Percentiles rank a stretch among this genome's conserved stretches.
phyloP scores from a whole-genome alignment of 768 basidiomycete species.

The Lactarius psammicola region DNA sequence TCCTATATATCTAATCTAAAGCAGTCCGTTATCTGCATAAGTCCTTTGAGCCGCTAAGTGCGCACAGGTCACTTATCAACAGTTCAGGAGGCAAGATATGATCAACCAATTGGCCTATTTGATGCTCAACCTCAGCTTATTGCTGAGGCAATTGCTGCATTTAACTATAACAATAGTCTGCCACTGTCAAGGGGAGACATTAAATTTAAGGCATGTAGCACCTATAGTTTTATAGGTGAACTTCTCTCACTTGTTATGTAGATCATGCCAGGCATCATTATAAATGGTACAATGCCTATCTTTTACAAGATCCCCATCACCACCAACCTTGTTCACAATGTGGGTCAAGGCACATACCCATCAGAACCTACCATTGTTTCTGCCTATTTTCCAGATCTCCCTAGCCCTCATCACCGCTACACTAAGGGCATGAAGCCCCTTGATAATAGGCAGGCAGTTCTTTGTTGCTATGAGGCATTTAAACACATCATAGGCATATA shows the following conservation, averaged over 20 bases:
- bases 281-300: slow-evolving; percentile 39
- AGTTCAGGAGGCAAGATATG: too few species aligned
- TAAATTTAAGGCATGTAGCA: not conserved
- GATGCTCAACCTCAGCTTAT: too few species aligned
- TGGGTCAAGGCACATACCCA: not conserved
- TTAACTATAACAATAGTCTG: not conserved
- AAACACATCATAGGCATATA: not conserved
- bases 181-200: not conserved
- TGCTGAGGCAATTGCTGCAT: not conserved
- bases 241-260: not conserved
- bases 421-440: not conserved
- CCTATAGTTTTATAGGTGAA: not conserved
- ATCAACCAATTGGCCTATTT: too few species aligned
- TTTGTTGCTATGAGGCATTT: not conserved
- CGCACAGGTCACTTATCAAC: too few species aligned
- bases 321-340: not conserved
- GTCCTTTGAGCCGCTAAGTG: too few species aligned
- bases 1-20: too few species aligned
- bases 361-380: not conserved
- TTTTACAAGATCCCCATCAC: not conserved
- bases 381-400: not conserved
- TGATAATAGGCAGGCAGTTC: not conserved
- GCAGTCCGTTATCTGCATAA: too few species aligned
- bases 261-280: slow-evolving; percentile 46
- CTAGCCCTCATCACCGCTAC: not conserved